These are phyloP conservation scores for Wallacemonas sp. DNA, from an alignment of 208 protist species.

Conservation along the genomic window DNA sequence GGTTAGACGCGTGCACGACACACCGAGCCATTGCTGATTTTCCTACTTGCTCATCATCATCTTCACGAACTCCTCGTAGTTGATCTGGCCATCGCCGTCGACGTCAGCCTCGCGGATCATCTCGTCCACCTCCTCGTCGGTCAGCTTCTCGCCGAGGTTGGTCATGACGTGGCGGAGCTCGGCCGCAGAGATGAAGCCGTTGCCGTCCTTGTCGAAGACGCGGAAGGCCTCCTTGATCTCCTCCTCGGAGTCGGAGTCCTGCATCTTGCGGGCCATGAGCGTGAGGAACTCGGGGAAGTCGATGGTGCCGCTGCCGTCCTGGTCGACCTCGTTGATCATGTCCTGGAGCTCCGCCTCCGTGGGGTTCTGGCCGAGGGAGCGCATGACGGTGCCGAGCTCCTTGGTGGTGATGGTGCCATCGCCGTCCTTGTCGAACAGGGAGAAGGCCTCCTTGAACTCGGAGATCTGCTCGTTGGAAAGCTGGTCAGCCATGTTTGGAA, in stretches of 20 bases:
- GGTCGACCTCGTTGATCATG: conserved; percentile 98
- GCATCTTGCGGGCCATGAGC: conserved; percentile 90
- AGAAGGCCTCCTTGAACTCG: conserved; percentile 99
- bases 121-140: conserved; percentile 92
- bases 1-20: no score
- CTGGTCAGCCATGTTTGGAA: conserved; percentile 70
- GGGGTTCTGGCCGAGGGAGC: conserved; percentile 98
- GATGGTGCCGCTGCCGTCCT: conserved; percentile 94
- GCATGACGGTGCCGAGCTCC: conserved; percentile 99
- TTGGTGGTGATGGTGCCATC: conserved; percentile 98
- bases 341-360: conserved; percentile 95
- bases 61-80: conserved; percentile 85
- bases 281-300: conserved; percentile 96
- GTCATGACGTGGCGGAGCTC: conserved; percentile 96
- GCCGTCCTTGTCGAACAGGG: conserved; percentile 97
- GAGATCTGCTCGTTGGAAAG: conserved; percentile 98
- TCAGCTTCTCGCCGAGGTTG: conserved; percentile 94
- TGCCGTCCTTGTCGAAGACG: conserved; percentile 96
- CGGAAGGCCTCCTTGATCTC: conserved; percentile 96
- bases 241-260: conserved; percentile 93
- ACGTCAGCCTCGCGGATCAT: conserved; percentile 91
- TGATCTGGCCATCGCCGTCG: conserved; percentile 83
- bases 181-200: conserved; percentile 93
- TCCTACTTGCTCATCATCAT: conserved; percentile 86
- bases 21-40: no score